Evolutionary conservation across 202 grass and related monocot genomes (phyloP).

Genomic region (Panicum hallii): DNA sequence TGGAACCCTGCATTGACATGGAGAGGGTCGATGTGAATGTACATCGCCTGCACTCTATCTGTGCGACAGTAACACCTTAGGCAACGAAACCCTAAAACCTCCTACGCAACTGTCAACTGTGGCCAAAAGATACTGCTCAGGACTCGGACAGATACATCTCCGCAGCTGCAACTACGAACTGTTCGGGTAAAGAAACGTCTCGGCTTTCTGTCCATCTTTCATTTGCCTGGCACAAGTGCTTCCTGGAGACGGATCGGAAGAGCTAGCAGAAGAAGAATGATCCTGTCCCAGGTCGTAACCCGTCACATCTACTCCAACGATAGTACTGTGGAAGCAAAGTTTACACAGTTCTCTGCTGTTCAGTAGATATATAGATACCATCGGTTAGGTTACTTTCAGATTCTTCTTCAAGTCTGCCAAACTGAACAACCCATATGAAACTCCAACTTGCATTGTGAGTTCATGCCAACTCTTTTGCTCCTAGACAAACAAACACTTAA

Average conservation of each 20-base stretch:
- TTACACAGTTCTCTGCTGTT: conserved; percentile 1
- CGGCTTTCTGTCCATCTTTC: neutral
- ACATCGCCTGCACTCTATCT: conserved; percentile 22
- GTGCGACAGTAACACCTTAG: conserved; percentile 44
- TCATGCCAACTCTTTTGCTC: conserved; percentile 14
- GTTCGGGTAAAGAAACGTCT: conserved; percentile 35
- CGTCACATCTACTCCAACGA: conserved; percentile 18
- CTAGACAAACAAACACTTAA: neutral
- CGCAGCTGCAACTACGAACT: conserved; percentile 6
- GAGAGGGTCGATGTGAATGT: conserved; percentile 26
- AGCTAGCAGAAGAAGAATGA: conserved; percentile 10
- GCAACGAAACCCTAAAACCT: conserved; percentile 39
- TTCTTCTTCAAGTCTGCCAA: conserved; percentile 33
- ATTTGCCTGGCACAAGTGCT: conserved; percentile 1
- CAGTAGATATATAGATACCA: neutral
- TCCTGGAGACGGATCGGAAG: conserved; percentile 1
- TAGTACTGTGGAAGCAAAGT: conserved; percentile 4
- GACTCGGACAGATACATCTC: conserved; percentile 33
- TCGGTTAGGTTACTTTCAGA: conserved; percentile 28
- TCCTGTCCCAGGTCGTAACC: conserved; percentile 30
- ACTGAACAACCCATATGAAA: neutral
- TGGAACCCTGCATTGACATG: conserved; percentile 46
- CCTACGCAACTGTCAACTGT: conserved; percentile 28
- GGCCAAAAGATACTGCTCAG: conserved; percentile 13
- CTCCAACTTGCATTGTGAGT: conserved; percentile 6